A percentile compares a stretch with the other conserved stretches of the same genome.
phyloP scores from a whole-genome alignment of 441 rosid species.

The Pelargonium exstipulatum region DNA sequence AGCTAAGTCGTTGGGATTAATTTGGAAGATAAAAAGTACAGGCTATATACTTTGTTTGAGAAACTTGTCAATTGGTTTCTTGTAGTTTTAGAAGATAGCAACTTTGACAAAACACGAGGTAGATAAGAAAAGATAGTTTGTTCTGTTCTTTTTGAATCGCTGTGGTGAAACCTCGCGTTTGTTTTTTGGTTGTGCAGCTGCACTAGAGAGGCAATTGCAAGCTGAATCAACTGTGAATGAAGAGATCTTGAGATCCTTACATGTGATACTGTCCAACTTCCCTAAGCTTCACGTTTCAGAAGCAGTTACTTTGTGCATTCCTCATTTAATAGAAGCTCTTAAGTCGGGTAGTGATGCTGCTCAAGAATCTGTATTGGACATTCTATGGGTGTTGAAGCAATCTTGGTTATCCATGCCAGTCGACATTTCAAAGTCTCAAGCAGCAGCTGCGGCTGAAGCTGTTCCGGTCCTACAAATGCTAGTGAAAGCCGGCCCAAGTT shows the following conservation, averaged over 20 bases:
- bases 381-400: slow-evolving; percentile 59
- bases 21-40: no score
- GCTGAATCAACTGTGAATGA: slow-evolving; percentile 62
- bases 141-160: not conserved
- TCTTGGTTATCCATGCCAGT: slow-evolving; percentile 80
- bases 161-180: slow-evolving; percentile 9
- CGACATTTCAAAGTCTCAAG: slow-evolving; percentile 68
- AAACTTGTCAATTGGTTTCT: no score
- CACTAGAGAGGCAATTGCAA: slow-evolving; percentile 86
- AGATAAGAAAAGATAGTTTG: no score
- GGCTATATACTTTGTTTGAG: no score
- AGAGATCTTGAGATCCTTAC: slow-evolving; percentile 68
- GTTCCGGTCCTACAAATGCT: slow-evolving; percentile 67
- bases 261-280: slow-evolving; percentile 72
- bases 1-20: no score
- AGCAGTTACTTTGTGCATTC: slow-evolving; percentile 74
- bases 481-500: slow-evolving; percentile 74
- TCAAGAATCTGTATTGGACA: slow-evolving; percentile 70
- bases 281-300: slow-evolving; percentile 80
- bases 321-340: slow-evolving; percentile 68
- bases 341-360: slow-evolving; percentile 72
- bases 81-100: not conserved
- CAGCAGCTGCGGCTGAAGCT: slow-evolving; percentile 75
- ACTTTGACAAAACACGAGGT: no score
- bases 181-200: slow-evolving; percentile 46